Conservation (phyloP, 2,329 filamentous ascomycete genomes). For the Verticillium albo-atrum region DNA sequence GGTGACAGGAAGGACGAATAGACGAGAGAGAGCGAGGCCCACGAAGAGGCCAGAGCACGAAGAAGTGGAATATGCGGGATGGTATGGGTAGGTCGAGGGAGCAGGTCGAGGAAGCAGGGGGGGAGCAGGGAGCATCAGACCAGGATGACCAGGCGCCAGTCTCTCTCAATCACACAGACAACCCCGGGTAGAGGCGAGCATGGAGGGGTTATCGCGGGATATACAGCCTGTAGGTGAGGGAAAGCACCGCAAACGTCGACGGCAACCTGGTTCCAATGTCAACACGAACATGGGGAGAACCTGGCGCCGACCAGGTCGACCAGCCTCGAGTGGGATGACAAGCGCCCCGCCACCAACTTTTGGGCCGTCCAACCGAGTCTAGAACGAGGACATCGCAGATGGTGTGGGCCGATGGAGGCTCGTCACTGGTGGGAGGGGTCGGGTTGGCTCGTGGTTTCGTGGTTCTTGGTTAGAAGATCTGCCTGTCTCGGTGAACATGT, state of each 20-base stretch:
- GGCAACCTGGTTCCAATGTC: not conserved
- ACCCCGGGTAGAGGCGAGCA: not conserved
- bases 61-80: not conserved
- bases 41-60: not conserved
- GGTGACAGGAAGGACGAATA: not conserved
- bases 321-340: no score
- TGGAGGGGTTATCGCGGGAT: not conserved
- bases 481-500: not conserved
- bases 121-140: not conserved
- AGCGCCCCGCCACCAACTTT: not conserved
- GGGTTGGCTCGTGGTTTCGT: no score
- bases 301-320: no score
- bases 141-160: not conserved
- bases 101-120: not conserved
- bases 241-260: not conserved
- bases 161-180: not conserved
- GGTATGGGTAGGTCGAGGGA: not conserved
- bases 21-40: not conserved
- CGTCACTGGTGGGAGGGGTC: not conserved
- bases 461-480: not conserved
- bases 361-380: not conserved
- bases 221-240: not conserved
- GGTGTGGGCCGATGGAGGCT: not conserved
- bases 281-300: not conserved
- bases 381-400: not conserved